Evolutionary conservation across 345 rosid species (phyloP), one percentile per base, ranked within the genome.

Genomic region (Boechera retrofracta): DNA sequence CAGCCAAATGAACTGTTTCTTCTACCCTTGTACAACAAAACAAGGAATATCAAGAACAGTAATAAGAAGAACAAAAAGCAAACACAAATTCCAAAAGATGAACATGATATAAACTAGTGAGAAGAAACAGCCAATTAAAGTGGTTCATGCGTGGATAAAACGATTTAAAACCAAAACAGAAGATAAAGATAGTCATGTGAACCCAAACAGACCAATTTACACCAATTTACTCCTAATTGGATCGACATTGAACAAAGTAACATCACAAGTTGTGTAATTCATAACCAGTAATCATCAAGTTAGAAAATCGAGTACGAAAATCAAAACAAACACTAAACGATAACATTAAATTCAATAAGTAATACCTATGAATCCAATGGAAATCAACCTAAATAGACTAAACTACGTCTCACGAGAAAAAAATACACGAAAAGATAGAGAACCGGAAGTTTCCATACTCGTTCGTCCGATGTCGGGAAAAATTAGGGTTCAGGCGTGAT

Each of bases 401-500:
- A 29, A 9, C 64, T 42, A 29, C 8, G 7, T 10, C 35, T 45
- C 26, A 5, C 1, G 15, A 33, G 33, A 2, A 28, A 28, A 28
- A 28, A 28, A 28, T 28, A 28, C 48, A 47, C n/a, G 9, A 47
- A 1, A 6, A 57, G 6, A 56, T 2, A 21, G 15, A 45, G 2
- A 32, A 47, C 15, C 6, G 2, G 44, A 57, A 29, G n/a, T 7
- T 69, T 2, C 44, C 6, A 5, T 28, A 71, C 33, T 12, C 32
- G 71, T 16, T 21, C 32, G 71, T 16, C 32, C 0, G 44, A 51
- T 6, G n/a, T 54, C 35, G 36, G 3, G 3, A 8, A 29, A 52
- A 67, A 45, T n/a, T 66, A 75, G 79, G 68, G 45, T 49, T 75
- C 73, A 38, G 47, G 62, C 71, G 55, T 54, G 32, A 38, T 21